Conservation (phyloP, 495 filamentous ascomycete species). For the Niebla homalea region DNA sequence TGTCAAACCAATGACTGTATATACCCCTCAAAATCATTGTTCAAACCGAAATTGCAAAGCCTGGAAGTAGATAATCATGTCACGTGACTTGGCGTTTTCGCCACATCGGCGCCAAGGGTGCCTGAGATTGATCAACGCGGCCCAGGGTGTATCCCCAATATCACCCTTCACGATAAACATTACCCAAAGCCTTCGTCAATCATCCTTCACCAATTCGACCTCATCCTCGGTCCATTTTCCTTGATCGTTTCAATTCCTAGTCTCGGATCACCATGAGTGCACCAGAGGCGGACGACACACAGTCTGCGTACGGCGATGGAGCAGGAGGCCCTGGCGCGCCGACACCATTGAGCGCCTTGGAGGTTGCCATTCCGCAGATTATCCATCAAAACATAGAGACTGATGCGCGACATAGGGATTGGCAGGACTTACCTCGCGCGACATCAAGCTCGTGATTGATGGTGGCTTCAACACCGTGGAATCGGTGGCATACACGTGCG, state of each 20-base stretch:
- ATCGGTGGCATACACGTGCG: slow-evolving; percentile 79
- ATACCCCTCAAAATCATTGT: slow-evolving; percentile 8
- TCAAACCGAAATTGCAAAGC: background rate
- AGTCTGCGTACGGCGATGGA: slow-evolving; percentile 45
- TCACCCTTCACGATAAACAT: background rate
- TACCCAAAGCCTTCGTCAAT: background rate
- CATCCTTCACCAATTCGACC: background rate
- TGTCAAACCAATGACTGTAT: slow-evolving; percentile 14
- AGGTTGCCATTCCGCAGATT: slow-evolving; percentile 44
- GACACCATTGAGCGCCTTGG: slow-evolving; percentile 77
- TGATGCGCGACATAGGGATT: slow-evolving; percentile 41
- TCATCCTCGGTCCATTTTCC: background rate
- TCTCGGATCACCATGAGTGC: slow-evolving; percentile 34
- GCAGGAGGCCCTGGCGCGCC: slow-evolving; percentile 80
- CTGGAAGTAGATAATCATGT: background rate
- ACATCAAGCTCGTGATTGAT: slow-evolving; percentile 85
- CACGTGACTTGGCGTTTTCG: background rate
- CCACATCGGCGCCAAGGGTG: too few relatives aligned
- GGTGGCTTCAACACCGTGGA: slow-evolving; percentile 92
- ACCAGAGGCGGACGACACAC: slow-evolving; percentile 44
- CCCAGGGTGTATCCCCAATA: too few relatives aligned
- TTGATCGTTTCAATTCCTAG: background rate
- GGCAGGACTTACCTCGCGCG: slow-evolving; percentile 77
- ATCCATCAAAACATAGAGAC: slow-evolving; percentile 2
- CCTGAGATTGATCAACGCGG: too few relatives aligned